Conservation (phyloP, 139 green algal genomes). For the Desmodesmus armatus region DNA sequence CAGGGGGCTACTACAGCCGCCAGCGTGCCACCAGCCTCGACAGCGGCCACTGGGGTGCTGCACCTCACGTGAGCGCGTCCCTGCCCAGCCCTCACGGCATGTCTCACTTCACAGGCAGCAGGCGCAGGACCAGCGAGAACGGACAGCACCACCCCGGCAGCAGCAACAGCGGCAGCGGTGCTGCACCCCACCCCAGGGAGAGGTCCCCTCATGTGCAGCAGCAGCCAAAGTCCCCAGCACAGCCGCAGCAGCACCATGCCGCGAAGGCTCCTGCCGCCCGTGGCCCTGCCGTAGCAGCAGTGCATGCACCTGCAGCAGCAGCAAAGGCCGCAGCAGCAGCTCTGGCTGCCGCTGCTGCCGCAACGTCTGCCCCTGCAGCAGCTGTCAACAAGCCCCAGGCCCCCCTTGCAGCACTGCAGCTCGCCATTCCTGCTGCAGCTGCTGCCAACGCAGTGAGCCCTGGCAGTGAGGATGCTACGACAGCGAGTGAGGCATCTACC, state of each 20-base stretch:
- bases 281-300: too few relatives aligned
- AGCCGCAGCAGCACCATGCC: conserved; percentile 10
- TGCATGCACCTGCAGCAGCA: too few relatives aligned
- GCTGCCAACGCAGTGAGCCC: neutral
- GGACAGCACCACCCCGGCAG: too few relatives aligned
- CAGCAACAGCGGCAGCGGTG: neutral
- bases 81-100: neutral
- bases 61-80: neutral
- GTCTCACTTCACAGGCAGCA: too few relatives aligned
- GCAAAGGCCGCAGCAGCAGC: neutral
- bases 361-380: neutral
- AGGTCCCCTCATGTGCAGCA: neutral
- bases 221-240: neutral
- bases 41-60: neutral
- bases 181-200: neutral
- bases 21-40: conserved; percentile 29
- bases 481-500: too few relatives aligned
- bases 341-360: neutral
- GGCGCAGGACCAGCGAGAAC: too few relatives aligned
- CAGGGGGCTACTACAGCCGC: neutral
- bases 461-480: too few relatives aligned
- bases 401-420: neutral
- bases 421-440: neutral
- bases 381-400: neutral
- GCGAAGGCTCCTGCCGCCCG: too few relatives aligned